phyloP scores from a whole-genome alignment of 192 early-diverging fungal species.

The Coemansia sp. region DNA sequence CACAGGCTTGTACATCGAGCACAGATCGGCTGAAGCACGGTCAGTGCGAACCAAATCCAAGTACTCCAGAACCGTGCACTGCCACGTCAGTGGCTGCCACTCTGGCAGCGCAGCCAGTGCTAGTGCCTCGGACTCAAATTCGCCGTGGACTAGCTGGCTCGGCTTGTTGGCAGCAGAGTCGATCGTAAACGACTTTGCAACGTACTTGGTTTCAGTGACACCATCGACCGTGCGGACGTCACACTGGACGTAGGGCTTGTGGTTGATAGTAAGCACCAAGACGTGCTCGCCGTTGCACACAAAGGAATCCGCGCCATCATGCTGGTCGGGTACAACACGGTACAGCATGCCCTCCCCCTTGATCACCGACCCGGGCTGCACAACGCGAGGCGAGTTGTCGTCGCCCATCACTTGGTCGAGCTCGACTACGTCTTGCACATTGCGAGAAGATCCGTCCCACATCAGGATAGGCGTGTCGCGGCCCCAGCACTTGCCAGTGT shows the following conservation, averaged over 20 bases:
- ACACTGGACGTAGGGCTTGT: slow-evolving; percentile 20
- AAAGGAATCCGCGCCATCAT: slow-evolving; percentile 42
- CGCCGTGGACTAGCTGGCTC: slow-evolving; percentile 5
- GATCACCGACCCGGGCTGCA: slow-evolving; percentile 50
- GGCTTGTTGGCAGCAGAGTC: slow-evolving; percentile 22
- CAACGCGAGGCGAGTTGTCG: slow-evolving; percentile 52
- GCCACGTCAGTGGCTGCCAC: slow-evolving; percentile 37
- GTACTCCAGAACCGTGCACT: slow-evolving; percentile 47
- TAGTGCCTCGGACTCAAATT: slow-evolving; percentile 27
- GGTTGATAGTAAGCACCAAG: slow-evolving; percentile 46
- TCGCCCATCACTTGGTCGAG: slow-evolving; percentile 58
- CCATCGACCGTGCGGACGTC: neutral
- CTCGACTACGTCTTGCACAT: slow-evolving; percentile 49
- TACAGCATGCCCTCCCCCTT: slow-evolving; percentile 52
- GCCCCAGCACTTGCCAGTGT: slow-evolving; percentile 75
- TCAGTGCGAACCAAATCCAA: slow-evolving; percentile 31
- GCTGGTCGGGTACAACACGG: slow-evolving; percentile 40
- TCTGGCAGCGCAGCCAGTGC: slow-evolving; percentile 33
- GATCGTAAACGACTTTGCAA: slow-evolving; percentile 16
- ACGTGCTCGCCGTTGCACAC: slow-evolving; percentile 61
- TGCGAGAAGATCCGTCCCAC: slow-evolving; percentile 45
- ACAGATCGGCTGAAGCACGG: slow-evolving; percentile 20
- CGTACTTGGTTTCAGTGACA: slow-evolving; percentile 5
- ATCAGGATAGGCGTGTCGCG: slow-evolving; percentile 56
- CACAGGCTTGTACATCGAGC: slow-evolving; percentile 39